phyloP scores from a whole-genome alignment of 257 asterid genomes.

The Solanum pimpinellifolium region DNA sequence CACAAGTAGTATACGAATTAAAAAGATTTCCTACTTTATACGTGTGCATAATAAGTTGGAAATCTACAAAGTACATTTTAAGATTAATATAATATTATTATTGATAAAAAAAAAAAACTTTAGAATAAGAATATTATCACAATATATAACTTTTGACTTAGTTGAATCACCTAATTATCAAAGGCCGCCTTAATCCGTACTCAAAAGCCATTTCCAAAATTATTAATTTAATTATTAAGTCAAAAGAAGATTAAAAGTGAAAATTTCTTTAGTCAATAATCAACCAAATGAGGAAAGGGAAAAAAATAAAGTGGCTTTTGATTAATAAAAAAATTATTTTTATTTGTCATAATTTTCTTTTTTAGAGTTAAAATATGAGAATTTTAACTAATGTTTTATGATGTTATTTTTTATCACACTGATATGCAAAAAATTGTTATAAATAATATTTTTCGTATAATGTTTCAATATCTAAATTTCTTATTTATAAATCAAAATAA shows the following conservation, averaged over 20 bases:
- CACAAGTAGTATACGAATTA: not conserved
- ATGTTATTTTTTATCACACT: rapidly evolving
- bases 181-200: not conserved
- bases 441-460: too few species aligned
- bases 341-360: too few species aligned
- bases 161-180: not conserved
- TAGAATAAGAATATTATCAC: not conserved
- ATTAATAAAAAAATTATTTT: not conserved
- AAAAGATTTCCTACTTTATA: not conserved
- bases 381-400: too few species aligned
- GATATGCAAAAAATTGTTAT: too few species aligned
- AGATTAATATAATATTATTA: not conserved
- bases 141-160: not conserved
- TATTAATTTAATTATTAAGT: not conserved
- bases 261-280: not conserved
- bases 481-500: too few species aligned
- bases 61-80: not conserved
- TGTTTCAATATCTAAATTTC: too few species aligned
- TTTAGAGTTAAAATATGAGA: too few species aligned
- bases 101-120: not conserved
- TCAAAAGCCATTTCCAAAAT: not conserved
- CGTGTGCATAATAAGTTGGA: not conserved
- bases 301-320: not conserved
- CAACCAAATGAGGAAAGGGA: not conserved
- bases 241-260: not conserved